These are phyloP conservation scores for Mycosphaerella sp. DNA, from an alignment of 2,329 filamentous ascomycete genomes.

Conservation along the genomic window DNA sequence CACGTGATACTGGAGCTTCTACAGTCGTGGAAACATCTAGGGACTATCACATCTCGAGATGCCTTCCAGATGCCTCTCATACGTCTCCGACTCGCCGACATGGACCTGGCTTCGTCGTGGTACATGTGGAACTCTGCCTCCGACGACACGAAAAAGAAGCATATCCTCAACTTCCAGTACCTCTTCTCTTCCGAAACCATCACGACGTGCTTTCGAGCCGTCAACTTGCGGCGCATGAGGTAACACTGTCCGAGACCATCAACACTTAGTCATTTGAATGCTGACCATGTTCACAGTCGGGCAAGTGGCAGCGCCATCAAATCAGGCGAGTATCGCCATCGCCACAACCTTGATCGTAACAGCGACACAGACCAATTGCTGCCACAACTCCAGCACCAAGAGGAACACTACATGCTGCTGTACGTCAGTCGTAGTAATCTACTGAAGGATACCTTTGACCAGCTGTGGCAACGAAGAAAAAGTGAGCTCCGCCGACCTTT, in stretches of 20 bases:
- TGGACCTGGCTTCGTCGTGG: slow-evolving; percentile 10
- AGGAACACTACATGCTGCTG: slow-evolving; percentile 39
- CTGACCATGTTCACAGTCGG: not conserved
- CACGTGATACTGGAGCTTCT: slow-evolving; percentile 15
- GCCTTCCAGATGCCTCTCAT: slow-evolving; percentile 16
- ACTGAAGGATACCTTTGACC: slow-evolving; percentile 57
- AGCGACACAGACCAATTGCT: slow-evolving; percentile 5
- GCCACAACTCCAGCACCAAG: slow-evolving; percentile 31
- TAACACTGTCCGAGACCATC: not conserved
- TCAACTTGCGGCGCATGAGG: slow-evolving; percentile 82
- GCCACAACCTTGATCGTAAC: not conserved
- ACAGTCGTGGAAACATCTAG: not conserved
- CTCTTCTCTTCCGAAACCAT: slow-evolving; percentile 68
- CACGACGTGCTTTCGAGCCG: slow-evolving; percentile 76
- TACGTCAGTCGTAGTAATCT: slow-evolving; percentile 39
- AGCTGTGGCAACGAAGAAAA: slow-evolving; percentile 80
- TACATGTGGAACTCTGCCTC: not conserved
- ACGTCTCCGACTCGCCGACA: slow-evolving; percentile 2
- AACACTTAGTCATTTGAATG: not conserved
- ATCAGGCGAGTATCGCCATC: slow-evolving; percentile 1
- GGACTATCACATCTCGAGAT: not conserved
- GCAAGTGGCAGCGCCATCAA: slow-evolving; percentile 2
- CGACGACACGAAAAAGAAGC: slow-evolving; percentile 32
- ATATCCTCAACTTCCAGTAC: slow-evolving; percentile 74
- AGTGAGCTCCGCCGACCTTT: slow-evolving; percentile 77